A percentile compares a stretch with the other conserved stretches of the same genome.
Conservation (phyloP, 2,329 filamentous ascomycete genomes). For the Scleromitrula shiraiana region DNA sequence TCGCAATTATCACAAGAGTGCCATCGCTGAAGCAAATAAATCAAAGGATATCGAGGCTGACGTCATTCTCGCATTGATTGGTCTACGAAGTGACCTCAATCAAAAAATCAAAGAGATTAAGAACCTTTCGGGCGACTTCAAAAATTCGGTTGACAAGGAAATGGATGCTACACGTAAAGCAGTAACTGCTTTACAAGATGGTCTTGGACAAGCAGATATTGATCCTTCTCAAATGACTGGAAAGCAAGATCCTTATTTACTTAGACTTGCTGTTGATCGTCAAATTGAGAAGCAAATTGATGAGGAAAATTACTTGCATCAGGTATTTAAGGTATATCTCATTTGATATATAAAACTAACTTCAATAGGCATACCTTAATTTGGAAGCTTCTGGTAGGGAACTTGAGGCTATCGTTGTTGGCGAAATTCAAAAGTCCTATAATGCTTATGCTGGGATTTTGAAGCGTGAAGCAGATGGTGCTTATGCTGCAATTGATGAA, state of each 20-base stretch:
- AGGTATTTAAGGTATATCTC: slow-evolving; percentile 42
- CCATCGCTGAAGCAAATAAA: slow-evolving; percentile 75
- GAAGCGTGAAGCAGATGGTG: slow-evolving; percentile 81
- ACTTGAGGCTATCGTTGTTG: slow-evolving; percentile 90
- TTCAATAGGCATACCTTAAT: slow-evolving; percentile 74
- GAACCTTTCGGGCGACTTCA: slow-evolving; percentile 86
- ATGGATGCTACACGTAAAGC: slow-evolving; percentile 76
- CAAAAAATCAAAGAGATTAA: slow-evolving; percentile 99
- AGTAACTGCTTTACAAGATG: slow-evolving; percentile 74
- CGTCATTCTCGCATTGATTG: slow-evolving; percentile 79
- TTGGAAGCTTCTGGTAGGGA: slow-evolving; percentile 90
- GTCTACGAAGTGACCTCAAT: slow-evolving; percentile 77
- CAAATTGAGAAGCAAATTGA: slow-evolving; percentile 90
- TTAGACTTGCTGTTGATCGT: slow-evolving; percentile 77
- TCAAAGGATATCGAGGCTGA: slow-evolving; percentile 86
- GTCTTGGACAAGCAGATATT: slow-evolving; percentile 68
- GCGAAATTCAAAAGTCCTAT: slow-evolving; percentile 96
- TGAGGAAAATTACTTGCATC: slow-evolving; percentile 94
- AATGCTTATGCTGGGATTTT: slow-evolving; percentile 87
- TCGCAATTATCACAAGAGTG: slow-evolving; percentile 72
- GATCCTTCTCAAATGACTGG: slow-evolving; percentile 69
- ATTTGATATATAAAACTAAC: slow-evolving; percentile 20
- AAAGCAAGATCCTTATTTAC: slow-evolving; percentile 86
- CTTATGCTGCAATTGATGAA: slow-evolving; percentile 69
- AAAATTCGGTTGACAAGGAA: slow-evolving; percentile 92